Evolutionary conservation across 306 rosid species (phyloP).

Genomic region (Comarum palustre): DNA sequence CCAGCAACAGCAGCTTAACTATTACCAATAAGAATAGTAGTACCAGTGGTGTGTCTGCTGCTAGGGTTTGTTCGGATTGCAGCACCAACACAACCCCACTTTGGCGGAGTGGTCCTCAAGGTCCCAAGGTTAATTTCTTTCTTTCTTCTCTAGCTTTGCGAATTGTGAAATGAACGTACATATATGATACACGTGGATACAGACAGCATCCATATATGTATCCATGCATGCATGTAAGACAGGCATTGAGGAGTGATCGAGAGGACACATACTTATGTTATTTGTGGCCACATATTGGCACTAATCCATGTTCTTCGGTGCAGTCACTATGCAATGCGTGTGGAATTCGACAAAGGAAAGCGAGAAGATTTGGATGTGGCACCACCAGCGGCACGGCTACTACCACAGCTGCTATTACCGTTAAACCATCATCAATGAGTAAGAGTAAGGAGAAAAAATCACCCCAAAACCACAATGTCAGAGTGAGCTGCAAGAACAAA

Average conservation of each 20-base stretch:
- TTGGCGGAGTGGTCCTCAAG: conserved; percentile 94
- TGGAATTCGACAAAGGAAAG: conserved; percentile 85
- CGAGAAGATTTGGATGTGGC: conserved; percentile 36
- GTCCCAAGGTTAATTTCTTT: conserved; percentile 63
- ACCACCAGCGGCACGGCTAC: neutral
- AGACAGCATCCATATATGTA: neutral
- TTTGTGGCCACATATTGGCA: neutral
- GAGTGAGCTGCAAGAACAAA: conserved; percentile 29
- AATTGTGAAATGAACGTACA: neutral
- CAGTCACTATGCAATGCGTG: conserved; percentile 98
- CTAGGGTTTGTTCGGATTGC: conserved; percentile 88
- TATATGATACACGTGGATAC: too few species aligned
- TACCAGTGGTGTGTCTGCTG: neutral
- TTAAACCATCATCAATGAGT: conserved; percentile 13
- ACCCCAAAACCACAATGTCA: conserved; percentile 24
- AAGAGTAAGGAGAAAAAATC: conserved; percentile 54
- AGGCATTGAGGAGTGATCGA: neutral
- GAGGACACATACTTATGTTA: neutral
- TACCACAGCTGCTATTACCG: neutral
- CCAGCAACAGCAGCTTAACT: conserved; percentile 18
- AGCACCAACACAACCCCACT: conserved; percentile 79
- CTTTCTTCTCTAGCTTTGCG: neutral
- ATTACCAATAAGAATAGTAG: conserved; percentile 17
- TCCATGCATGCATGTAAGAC: neutral
- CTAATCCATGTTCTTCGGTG: conserved; percentile 12